These are phyloP conservation scores for Sungouiozyma intestinalis DNA, from an alignment of 805 yeast genomes.

Conservation along the genomic window DNA sequence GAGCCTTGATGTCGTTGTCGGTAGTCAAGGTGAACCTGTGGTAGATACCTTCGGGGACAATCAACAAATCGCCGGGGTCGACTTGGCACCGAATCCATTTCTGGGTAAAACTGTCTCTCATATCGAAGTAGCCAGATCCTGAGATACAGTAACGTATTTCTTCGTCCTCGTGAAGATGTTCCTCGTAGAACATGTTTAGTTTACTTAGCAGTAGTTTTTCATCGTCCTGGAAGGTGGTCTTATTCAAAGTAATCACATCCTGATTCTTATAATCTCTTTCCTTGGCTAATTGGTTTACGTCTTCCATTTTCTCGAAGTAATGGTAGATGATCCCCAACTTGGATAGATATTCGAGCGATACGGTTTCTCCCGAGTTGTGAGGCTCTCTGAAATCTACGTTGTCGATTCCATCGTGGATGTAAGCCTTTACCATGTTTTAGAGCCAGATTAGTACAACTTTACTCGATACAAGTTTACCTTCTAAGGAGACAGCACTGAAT, in stretches of 20 bases:
- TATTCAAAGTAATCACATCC: conserved; percentile 54
- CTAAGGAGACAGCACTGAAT: too few relatives aligned
- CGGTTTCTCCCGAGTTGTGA: conserved; percentile 60
- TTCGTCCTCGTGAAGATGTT: conserved; percentile 94
- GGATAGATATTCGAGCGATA: conserved; percentile 39
- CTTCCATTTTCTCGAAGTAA: conserved; percentile 37
- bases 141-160: conserved; percentile 85
- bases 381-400: conserved; percentile 51
- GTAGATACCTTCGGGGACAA: conserved; percentile 86
- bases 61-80: conserved; percentile 49
- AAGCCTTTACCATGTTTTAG: conserved; percentile 35
- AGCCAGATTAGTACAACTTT: too few relatives aligned
- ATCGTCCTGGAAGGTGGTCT: conserved; percentile 50
- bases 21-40: conserved; percentile 80
- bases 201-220: conserved; percentile 51
- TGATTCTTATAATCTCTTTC: conserved; percentile 71
- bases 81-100: conserved; percentile 73
- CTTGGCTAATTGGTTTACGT: conserved; percentile 56
- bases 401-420: conserved; percentile 55
- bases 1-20: conserved; percentile 56
- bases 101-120: conserved; percentile 44
- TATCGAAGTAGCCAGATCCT: conserved; percentile 89
- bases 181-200: conserved; percentile 60
- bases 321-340: conserved; percentile 61
- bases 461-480: too few relatives aligned